Percentiles rank a stretch among this genome's conserved stretches.
Evolutionary conservation across 1,284 basidiomycete species (phyloP).

Genomic region (Tylopilus microsporus): DNA sequence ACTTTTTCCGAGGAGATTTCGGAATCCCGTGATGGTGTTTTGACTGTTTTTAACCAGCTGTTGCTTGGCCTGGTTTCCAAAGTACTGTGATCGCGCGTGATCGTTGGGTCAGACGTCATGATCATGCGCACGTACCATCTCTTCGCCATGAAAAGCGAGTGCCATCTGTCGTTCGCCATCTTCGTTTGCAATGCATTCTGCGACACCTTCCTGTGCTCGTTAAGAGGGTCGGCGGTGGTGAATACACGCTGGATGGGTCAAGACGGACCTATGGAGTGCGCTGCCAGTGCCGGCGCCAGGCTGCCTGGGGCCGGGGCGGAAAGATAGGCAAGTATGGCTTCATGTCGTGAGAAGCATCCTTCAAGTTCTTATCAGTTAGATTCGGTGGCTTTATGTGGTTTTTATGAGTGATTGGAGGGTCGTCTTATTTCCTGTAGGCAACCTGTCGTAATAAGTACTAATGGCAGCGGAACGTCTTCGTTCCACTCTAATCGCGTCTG

Average conservation of each 20-base stretch:
- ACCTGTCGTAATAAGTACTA: no score
- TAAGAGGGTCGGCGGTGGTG: background rate
- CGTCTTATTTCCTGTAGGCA: no score
- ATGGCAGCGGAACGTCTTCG: no score
- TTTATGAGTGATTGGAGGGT: no score
- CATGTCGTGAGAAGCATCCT: background rate
- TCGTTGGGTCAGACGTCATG: constrained; percentile 4
- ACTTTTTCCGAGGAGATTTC: constrained; percentile 94
- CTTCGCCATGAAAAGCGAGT: constrained; percentile 86
- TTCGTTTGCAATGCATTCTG: constrained; percentile 96
- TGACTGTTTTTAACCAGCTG: constrained; percentile 93
- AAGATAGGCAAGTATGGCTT: background rate
- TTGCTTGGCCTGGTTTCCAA: constrained; percentile 91
- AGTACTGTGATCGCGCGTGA: constrained; percentile 59
- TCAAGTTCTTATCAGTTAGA: no score
- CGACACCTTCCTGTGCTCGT: constrained; percentile 61
- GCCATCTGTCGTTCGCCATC: constrained; percentile 99
- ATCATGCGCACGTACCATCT: constrained; percentile 52
- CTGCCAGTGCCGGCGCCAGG: no score
- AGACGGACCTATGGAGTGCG: constrained; percentile 64
- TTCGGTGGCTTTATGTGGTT: no score
- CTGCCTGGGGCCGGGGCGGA: no score
- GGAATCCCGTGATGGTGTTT: constrained; percentile 93
- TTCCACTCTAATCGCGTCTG: no score
- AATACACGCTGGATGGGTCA: background rate